Evolutionary conservation across 1,284 basidiomycete species (phyloP).

Genomic region (Sporisorium exsertum): DNA sequence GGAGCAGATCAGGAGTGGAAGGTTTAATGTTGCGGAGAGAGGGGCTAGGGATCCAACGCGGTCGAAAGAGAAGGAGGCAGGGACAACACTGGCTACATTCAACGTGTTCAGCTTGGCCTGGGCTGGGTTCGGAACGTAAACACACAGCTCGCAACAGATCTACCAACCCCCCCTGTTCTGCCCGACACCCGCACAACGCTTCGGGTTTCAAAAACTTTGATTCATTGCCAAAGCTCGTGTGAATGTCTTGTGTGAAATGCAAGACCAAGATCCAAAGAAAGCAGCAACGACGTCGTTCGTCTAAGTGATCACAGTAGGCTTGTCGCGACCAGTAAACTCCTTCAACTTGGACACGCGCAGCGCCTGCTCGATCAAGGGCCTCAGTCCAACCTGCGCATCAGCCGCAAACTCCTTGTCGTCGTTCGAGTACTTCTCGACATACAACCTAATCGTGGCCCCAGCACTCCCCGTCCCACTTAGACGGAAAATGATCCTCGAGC

Average conservation of each 20-base stretch:
- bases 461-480: constrained; percentile 94
- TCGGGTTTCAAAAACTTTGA: too few relatives aligned
- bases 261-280: too few relatives aligned
- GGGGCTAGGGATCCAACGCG: constrained; percentile 14
- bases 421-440: constrained; percentile 82
- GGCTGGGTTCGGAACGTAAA: constrained; percentile 67
- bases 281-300: too few relatives aligned
- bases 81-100: constrained; percentile 44
- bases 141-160: background rate
- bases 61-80: background rate
- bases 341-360: constrained; percentile 84
- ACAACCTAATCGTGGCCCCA: constrained; percentile 80
- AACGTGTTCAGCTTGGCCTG: constrained; percentile 64
- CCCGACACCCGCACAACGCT: too few relatives aligned
- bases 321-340: constrained; percentile 84
- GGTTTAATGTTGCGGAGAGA: constrained; percentile 11
- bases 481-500: constrained; percentile 92
- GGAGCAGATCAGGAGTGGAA: background rate
- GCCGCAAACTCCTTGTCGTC: constrained; percentile 79
- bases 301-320: constrained; percentile 94
- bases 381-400: constrained; percentile 87
- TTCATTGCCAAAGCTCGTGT: background rate
- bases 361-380: constrained; percentile 95
- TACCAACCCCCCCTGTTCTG: too few relatives aligned
- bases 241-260: too few relatives aligned